Evolutionary conservation across 176 grass and related monocot species (phyloP).

Genomic region (Carex cristatella): DNA sequence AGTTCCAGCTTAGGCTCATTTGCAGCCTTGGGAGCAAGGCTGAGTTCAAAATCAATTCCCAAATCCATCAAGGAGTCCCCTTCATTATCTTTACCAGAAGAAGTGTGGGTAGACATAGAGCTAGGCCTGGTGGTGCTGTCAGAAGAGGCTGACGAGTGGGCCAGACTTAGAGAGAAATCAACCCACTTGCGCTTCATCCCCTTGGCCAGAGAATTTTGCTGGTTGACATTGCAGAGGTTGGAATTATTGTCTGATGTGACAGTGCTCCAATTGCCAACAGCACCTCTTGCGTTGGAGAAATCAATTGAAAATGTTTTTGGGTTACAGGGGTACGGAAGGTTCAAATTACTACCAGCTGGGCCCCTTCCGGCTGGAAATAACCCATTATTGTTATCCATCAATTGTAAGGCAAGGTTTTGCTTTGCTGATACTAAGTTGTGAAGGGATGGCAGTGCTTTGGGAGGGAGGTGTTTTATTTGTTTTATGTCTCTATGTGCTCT

Average conservation of each 20-base stretch:
- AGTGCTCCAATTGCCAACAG: conserved; percentile 7
- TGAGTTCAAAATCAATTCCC: conserved; percentile 54
- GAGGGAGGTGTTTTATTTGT: background rate
- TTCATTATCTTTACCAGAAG: conserved; percentile 52
- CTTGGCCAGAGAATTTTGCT: conserved; percentile 22
- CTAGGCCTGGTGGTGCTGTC: conserved; percentile 60
- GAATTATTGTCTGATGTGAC: conserved; percentile 10
- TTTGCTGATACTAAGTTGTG: background rate
- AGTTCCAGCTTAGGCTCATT: conserved; percentile 44
- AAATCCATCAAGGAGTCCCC: conserved; percentile 58
- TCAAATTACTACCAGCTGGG: conserved; percentile 33
- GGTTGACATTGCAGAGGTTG: conserved; percentile 12
- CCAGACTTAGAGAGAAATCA: conserved; percentile 45
- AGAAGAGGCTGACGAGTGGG: conserved; percentile 53
- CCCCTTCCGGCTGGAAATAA: background rate
- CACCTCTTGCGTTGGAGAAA: conserved; percentile 42
- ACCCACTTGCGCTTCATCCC: conserved; percentile 60
- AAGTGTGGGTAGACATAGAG: conserved; percentile 46
- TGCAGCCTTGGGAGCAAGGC: conserved; percentile 43
- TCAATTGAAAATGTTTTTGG: conserved; percentile 31
- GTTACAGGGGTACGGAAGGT: background rate
- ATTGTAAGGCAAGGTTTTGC: background rate
- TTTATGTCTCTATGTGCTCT: conserved; percentile 30
- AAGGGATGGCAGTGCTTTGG: background rate
- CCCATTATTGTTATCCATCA: conserved; percentile 23